Base-by-base conservation (phyloP, 768 basidiomycete species). In the Boletus rubescentipes region DNA sequence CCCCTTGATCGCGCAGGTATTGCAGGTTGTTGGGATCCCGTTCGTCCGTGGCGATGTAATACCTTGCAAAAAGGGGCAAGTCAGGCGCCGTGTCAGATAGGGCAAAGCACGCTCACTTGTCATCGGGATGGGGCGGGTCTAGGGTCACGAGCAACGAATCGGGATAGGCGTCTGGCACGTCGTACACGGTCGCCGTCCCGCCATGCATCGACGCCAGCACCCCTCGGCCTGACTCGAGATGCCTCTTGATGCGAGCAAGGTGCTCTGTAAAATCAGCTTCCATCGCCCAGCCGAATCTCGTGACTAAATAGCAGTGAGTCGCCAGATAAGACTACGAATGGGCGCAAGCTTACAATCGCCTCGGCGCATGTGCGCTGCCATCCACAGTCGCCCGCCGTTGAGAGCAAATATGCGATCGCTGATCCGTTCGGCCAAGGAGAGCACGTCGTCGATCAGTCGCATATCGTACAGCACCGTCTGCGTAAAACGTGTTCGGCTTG, bases 301-400 rank as follows among this genome's bases (percentile, higher is more conserved):
- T 49, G 49, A 72, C 73, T 67, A 51, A n/a, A 48, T 0, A 10
- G 14, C 20, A 10, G 14, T 64, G 37, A 63, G 21, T 23, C 14
- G 2, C 6, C 29, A 26, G 31, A 15, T 18, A 26, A 4, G 6
- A n/a, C 20, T 15, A 1, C 9, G 8, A 38, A 47, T 3, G 8
- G 14, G 37, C 4, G 11, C 8, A 41, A n/a, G 39, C 74, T 63
- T 46, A 77, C 75, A 77, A 44, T 77, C 75, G 1, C 77, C 77
- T 45, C 75, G 66, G 32, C 75, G 75, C 77, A 77, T 77, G 31
- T 77, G 75, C 9, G 71, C 73, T 42, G 72, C 72, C 73, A 77
- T 73, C 77, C 75, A 77, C 16, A 70, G 56, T 9, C 75, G 67
- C 11, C 74, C 75, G 1, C 41, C 59, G 14, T 46, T 66, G 18